Percentiles rank a stretch among this genome's conserved stretches.
Conservation (phyloP, 1,139 yeast genomes). For the Magnusiomyces tetraspermus region DNA sequence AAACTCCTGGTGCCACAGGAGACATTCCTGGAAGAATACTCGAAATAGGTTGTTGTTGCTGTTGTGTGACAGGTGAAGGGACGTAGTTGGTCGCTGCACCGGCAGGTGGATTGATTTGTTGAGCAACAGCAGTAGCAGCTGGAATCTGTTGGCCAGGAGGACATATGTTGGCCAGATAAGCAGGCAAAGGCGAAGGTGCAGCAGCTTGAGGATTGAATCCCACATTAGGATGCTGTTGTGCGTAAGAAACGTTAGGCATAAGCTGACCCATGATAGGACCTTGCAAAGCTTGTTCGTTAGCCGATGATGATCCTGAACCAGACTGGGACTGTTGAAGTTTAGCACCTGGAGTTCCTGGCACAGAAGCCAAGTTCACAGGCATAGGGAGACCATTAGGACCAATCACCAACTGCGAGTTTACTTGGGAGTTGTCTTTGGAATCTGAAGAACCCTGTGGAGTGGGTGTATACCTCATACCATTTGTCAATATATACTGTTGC, state of each 20-base stretch:
- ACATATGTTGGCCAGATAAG: slow-evolving; percentile 1
- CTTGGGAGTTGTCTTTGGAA: neutral
- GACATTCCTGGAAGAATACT: slow-evolving; percentile 1
- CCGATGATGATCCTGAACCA: neutral
- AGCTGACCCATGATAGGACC: slow-evolving; percentile 3
- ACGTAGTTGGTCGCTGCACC: slow-evolving; percentile 1
- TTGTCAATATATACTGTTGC: neutral
- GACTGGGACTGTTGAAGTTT: neutral
- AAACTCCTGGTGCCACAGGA: slow-evolving; percentile 1
- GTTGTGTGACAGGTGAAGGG: neutral
- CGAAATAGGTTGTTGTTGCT: neutral
- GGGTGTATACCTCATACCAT: slow-evolving; percentile 2
- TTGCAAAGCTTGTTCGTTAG: neutral
- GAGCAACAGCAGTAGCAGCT: slow-evolving; percentile 8
- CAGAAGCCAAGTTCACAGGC: neutral
- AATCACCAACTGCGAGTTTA: neutral
- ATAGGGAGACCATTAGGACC: slow-evolving; percentile 7
- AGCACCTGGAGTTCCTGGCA: neutral
- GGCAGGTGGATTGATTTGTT: slow-evolving; percentile 6
- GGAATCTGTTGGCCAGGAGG: slow-evolving; percentile 1
- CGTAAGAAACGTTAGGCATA: slow-evolving; percentile 2
- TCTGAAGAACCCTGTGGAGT: neutral
- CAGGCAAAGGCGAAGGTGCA: slow-evolving; percentile 4
- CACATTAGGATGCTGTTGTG: neutral
- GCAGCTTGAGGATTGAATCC: slow-evolving; percentile 1